These are phyloP conservation scores for Graphium sp. DNA, from an alignment of 2,329 filamentous ascomycete species.

Conservation along the genomic window DNA sequence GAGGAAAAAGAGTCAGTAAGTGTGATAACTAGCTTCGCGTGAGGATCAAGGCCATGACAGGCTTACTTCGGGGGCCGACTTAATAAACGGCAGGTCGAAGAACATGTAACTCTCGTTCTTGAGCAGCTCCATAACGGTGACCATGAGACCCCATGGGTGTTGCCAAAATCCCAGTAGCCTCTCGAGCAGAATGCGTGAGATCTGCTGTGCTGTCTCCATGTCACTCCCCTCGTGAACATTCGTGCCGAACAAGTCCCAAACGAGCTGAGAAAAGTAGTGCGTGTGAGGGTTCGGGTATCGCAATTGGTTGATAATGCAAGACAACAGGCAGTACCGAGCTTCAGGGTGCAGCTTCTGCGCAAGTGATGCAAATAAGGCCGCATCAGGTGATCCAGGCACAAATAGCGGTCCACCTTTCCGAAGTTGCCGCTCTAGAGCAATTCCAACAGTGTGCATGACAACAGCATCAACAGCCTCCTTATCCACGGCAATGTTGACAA, in stretches of 20 bases:
- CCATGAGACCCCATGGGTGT: conserved; percentile 88
- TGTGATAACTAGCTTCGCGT: no score
- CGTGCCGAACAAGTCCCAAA: conserved; percentile 71
- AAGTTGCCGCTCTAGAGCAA: conserved; percentile 44
- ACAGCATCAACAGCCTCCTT: conserved; percentile 61
- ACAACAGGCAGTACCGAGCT: conserved; percentile 69
- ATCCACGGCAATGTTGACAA: conserved; percentile 52
- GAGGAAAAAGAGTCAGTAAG: neutral
- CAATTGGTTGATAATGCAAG: conserved; percentile 78
- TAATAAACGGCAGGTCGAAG: conserved; percentile 86
- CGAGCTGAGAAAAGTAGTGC: conserved; percentile 75
- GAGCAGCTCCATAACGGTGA: conserved; percentile 73
- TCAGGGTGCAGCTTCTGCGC: conserved; percentile 60
- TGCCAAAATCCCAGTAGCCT: conserved; percentile 77
- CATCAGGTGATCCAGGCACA: conserved; percentile 28
- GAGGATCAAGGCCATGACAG: no score
- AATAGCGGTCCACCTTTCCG: conserved; percentile 43
- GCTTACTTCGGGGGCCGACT: conserved; percentile 69
- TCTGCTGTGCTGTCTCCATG: conserved; percentile 72
- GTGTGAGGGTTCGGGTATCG: conserved; percentile 82
- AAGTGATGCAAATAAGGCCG: conserved; percentile 58
- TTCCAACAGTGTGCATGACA: conserved; percentile 65
- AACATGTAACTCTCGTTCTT: conserved; percentile 86
- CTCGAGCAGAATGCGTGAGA: conserved; percentile 77
- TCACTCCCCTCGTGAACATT: conserved; percentile 62